These are phyloP conservation scores for Dovyalis caffra DNA, from an alignment of 345 rosid species.

Conservation along the genomic window DNA sequence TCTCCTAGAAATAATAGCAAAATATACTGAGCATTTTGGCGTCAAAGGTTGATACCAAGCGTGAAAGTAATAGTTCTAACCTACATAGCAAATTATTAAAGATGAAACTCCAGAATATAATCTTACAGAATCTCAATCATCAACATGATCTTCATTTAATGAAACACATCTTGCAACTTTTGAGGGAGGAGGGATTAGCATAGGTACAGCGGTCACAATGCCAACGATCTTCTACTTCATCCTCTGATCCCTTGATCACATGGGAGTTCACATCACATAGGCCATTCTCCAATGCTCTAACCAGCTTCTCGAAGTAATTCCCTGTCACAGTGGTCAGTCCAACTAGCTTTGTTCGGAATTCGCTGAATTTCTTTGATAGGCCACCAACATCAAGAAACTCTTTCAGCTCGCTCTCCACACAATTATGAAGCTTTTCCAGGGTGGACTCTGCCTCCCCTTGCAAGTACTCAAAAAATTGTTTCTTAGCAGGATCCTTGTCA, in stretches of 20 bases:
- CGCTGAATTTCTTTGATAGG: background rate
- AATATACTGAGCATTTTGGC: background rate
- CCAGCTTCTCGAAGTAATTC: slow-evolving; percentile 35
- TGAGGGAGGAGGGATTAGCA: slow-evolving; percentile 1
- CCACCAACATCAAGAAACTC: slow-evolving; percentile 4
- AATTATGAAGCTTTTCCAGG: slow-evolving; percentile 37
- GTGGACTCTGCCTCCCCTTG: slow-evolving; percentile 43
- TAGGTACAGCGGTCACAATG: slow-evolving; percentile 15
- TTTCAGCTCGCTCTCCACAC: slow-evolving; percentile 28
- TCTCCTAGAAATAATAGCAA: background rate
- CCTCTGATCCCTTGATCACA: slow-evolving; percentile 2
- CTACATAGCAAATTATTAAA: no score
- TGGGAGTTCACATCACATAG: slow-evolving; percentile 27
- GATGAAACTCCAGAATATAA: no score
- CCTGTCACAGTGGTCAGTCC: slow-evolving; percentile 21
- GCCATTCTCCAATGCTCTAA: slow-evolving; percentile 39
- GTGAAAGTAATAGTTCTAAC: background rate
- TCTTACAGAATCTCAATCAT: background rate
- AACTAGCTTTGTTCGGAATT: slow-evolving; percentile 18
- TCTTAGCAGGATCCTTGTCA: slow-evolving; percentile 19
- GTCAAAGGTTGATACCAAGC: background rate
- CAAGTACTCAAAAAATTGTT: slow-evolving; percentile 32
- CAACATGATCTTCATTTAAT: background rate
- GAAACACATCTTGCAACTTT: slow-evolving; percentile 5
- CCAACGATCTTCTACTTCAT: slow-evolving; percentile 12